Percentiles rank a stretch among this genome's conserved stretches.
Conservation (phyloP, 1,139 yeast genomes). For the Hemisphaericaspora xylofermentans region DNA sequence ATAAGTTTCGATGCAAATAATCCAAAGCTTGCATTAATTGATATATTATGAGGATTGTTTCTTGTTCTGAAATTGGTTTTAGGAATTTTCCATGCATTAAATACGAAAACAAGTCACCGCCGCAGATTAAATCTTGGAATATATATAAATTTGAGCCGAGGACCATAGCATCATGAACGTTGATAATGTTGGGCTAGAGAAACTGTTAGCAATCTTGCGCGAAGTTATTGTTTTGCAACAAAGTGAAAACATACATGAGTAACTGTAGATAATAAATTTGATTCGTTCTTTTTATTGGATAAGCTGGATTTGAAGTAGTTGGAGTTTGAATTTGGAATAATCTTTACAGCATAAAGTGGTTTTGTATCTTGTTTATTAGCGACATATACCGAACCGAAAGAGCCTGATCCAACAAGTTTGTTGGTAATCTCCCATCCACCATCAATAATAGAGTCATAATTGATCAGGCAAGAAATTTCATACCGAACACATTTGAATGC, state of each 20-base stretch:
- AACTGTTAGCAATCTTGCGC: constrained; percentile 16
- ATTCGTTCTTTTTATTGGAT: constrained; percentile 35
- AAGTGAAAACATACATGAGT: constrained; percentile 33
- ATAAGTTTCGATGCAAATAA: constrained; percentile 43
- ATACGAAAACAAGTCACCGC: constrained; percentile 69
- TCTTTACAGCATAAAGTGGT: constrained; percentile 50
- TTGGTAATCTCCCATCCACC: constrained; percentile 46
- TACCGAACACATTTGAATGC: constrained; percentile 13
- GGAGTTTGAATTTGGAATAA: constrained; percentile 28
- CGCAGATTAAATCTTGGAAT: constrained; percentile 54
- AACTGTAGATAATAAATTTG: constrained; percentile 35
- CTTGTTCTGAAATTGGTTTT: constrained; percentile 50
- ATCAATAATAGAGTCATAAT: constrained; percentile 8
- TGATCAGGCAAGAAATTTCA: background rate
- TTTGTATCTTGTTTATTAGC: constrained; percentile 20
- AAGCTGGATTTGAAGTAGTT: constrained; percentile 17
- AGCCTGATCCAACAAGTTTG: constrained; percentile 54
- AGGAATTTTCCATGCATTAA: constrained; percentile 43
- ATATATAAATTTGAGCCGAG: constrained; percentile 39
- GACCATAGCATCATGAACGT: constrained; percentile 41
- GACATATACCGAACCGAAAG: constrained; percentile 54
- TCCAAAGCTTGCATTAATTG: constrained; percentile 55
- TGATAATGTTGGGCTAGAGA: constrained; percentile 43
- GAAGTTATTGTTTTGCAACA: background rate
- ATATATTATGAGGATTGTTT: constrained; percentile 51